A percentile compares a stretch with the other conserved stretches of the same genome.
These are phyloP conservation scores for Colletotrichum scovillei DNA, from an alignment of 2,329 filamentous ascomycete genomes.

Conservation along the genomic window DNA sequence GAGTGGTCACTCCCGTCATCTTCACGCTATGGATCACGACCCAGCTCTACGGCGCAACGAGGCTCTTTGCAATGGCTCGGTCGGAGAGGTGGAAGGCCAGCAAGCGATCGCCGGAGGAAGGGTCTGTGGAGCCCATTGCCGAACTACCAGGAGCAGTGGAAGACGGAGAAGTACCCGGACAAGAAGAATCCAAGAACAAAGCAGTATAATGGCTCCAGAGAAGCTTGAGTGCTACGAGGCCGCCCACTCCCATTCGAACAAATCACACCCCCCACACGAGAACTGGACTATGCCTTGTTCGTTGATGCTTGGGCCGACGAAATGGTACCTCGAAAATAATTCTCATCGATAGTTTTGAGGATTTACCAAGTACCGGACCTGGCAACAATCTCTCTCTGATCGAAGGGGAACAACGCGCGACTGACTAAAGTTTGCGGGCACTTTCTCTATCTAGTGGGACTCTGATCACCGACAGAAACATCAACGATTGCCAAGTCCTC, in stretches of 20 bases:
- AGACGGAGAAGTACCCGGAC: neutral
- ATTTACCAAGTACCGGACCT: no score
- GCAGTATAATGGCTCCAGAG: neutral
- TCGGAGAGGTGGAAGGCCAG: conserved; percentile 12
- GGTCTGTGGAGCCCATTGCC: conserved; percentile 1
- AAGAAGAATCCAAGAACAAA: conserved; percentile 14
- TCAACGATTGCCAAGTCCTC: no score
- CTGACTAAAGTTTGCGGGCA: no score
- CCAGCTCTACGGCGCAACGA: conserved; percentile 33
- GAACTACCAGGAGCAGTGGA: neutral
- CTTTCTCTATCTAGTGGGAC: no score
- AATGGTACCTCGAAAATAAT: no score
- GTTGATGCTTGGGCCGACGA: no score
- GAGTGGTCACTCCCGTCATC: conserved; percentile 27
- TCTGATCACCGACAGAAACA: no score
- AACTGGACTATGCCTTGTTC: neutral
- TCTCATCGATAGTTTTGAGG: no score
- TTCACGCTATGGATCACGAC: conserved; percentile 34
- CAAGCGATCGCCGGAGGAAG: neutral
- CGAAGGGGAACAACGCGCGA: no score
- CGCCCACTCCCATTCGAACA: neutral
- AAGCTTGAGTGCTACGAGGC: neutral
- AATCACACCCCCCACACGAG: neutral
- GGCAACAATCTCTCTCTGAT: no score
- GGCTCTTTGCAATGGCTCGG: conserved; percentile 25